Percentiles rank a stretch among this genome's conserved stretches.
Conservation (phyloP, 2,329 filamentous ascomycete genomes). For the Kalmusia sp. region DNA sequence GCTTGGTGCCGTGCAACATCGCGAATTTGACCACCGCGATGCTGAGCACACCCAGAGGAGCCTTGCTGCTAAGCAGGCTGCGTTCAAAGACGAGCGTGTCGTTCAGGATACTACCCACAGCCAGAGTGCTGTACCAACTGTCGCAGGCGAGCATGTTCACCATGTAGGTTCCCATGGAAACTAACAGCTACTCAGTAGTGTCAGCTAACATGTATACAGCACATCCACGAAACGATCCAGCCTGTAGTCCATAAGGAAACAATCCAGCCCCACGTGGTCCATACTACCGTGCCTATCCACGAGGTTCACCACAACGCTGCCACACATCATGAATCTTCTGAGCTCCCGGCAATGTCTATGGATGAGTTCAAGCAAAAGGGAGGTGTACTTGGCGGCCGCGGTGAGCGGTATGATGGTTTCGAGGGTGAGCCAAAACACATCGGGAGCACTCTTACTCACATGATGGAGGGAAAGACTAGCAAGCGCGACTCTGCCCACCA, state of each 20-base stretch:
- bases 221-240: constrained; percentile 73
- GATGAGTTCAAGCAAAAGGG: constrained; percentile 67
- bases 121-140: constrained; percentile 54
- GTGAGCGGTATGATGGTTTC: constrained; percentile 65
- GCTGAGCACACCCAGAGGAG: constrained; percentile 44
- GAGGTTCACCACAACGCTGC: constrained; percentile 73
- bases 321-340: constrained; percentile 70
- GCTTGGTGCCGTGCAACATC: constrained; percentile 65
- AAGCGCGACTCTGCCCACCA: constrained; percentile 17
- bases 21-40: constrained; percentile 67
- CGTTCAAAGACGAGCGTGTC: constrained; percentile 60
- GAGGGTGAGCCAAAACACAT: constrained; percentile 66
- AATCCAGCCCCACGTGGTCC: constrained; percentile 70
- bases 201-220: constrained; percentile 36
- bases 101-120: constrained; percentile 59
- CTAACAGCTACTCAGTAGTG: background rate
- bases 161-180: constrained; percentile 51
- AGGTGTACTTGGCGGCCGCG: constrained; percentile 61
- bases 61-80: constrained; percentile 56
- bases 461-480: constrained; percentile 17
- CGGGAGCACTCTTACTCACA: constrained; percentile 33
- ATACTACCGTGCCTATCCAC: constrained; percentile 75
- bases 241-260: constrained; percentile 75
- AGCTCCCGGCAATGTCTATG: constrained; percentile 69
- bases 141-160: constrained; percentile 69